phyloP scores from a whole-genome alignment of 257 asterid genomes.

The Nicotiana paniculata region DNA sequence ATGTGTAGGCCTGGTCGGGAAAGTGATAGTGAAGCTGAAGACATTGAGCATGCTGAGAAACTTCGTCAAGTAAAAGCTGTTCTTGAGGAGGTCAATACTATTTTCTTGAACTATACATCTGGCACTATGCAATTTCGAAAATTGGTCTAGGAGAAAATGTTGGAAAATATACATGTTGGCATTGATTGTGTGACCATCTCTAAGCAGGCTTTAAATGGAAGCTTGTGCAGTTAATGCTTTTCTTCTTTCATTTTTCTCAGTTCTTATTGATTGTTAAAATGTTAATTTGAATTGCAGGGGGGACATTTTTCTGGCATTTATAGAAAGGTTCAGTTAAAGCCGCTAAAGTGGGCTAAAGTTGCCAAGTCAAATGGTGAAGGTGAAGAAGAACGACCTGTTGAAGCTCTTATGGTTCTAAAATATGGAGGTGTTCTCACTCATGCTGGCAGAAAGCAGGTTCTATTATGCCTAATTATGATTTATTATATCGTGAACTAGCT shows the following conservation, averaged over 20 bases:
- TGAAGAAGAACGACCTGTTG: conserved; percentile 86
- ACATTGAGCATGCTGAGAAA: conserved; percentile 94
- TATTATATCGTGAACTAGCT: neutral
- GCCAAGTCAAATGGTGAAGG: conserved; percentile 73
- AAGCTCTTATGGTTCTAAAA: conserved; percentile 96
- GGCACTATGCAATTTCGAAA: neutral
- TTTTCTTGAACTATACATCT: neutral
- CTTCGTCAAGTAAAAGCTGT: conserved; percentile 99
- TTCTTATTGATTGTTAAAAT: neutral
- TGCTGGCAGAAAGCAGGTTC: conserved; percentile 96
- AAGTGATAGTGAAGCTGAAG: conserved; percentile 98
- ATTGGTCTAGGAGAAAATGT: neutral
- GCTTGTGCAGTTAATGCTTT: no score
- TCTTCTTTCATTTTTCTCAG: neutral
- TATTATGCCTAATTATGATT: neutral
- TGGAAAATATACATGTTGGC: neutral
- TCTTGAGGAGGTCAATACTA: conserved; percentile 83
- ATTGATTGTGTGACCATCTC: neutral
- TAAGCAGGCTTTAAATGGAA: neutral
- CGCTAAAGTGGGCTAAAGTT: conserved; percentile 83
- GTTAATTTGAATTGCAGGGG: conserved; percentile 49
- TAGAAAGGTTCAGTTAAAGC: conserved; percentile 94
- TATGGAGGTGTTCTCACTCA: conserved; percentile 99
- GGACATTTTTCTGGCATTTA: conserved; percentile 99
- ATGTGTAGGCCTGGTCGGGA: conserved; percentile 70